These are phyloP conservation scores for Sporothrix brunneoviolacea DNA, from an alignment of 2,329 filamentous ascomycete species.

Conservation along the genomic window DNA sequence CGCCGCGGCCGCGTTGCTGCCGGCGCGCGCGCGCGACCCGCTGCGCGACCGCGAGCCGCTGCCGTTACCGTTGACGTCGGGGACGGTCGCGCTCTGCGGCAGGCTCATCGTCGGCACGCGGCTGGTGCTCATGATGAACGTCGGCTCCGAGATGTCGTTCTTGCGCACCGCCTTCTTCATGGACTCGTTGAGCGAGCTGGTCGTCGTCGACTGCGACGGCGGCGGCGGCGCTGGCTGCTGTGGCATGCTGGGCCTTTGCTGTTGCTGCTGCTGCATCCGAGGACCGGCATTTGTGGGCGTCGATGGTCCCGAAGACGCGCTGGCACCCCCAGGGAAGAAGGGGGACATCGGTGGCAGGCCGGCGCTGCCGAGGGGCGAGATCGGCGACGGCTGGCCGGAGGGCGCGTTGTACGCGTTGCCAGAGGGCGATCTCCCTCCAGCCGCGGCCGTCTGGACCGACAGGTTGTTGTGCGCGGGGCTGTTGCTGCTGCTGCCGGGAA, in stretches of 20 bases:
- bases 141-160: constrained; percentile 46
- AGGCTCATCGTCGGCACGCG: constrained; percentile 38
- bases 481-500: constrained; percentile 23
- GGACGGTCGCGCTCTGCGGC: constrained; percentile 22
- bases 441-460: constrained; percentile 23
- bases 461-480: constrained; percentile 29
- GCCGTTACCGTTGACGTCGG: constrained; percentile 21
- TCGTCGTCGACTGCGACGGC: constrained; percentile 19
- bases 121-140: constrained; percentile 40
- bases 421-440: constrained; percentile 15
- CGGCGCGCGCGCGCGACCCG: constrained; percentile 33
- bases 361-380: constrained; percentile 33
- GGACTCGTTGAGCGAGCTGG: constrained; percentile 31
- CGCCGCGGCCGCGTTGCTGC: constrained; percentile 28
- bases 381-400: constrained; percentile 37
- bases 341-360: constrained; percentile 29
- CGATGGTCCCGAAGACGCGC: constrained; percentile 26
- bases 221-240: constrained; percentile 23
- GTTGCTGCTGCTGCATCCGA: constrained; percentile 8
- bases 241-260: not conserved
- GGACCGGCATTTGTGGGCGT: constrained; percentile 28
- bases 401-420: constrained; percentile 27
- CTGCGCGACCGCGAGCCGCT: constrained; percentile 27
- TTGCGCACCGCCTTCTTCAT: constrained; percentile 38
- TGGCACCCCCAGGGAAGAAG: constrained; percentile 16